Evolutionary conservation across 495 filamentous ascomycete species (phyloP).

Genomic region (Cercophora sp.): DNA sequence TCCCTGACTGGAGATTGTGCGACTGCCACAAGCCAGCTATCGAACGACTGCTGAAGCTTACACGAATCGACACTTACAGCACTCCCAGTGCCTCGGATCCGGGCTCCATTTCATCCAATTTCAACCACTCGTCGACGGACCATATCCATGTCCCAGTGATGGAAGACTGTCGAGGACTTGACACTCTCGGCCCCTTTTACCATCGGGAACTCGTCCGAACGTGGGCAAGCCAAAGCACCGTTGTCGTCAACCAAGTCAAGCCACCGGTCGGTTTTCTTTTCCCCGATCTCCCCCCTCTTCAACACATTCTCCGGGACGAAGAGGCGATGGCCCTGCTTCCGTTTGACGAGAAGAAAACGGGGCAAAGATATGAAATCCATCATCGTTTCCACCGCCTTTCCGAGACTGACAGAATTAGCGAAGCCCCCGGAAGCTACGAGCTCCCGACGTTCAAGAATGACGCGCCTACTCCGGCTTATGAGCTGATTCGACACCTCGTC

Average conservation of each 20-base stretch:
- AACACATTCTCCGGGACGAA: not conserved
- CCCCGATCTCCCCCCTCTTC: not conserved
- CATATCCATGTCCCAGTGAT: not conserved
- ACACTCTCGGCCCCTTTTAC: not conserved
- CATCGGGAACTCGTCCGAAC: not conserved
- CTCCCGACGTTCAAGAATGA: not conserved
- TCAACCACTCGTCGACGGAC: constrained; percentile 1
- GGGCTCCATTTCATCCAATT: not conserved
- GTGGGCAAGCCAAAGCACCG: not conserved
- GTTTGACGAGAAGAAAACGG: too few relatives aligned
- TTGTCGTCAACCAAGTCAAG: not conserved
- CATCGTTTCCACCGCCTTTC: too few relatives aligned
- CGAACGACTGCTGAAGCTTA: constrained; percentile 6
- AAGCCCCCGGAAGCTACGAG: not conserved
- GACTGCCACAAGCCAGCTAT: not conserved
- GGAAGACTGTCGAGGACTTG: not conserved
- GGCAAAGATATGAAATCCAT: too few relatives aligned
- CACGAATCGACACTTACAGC: constrained; percentile 15
- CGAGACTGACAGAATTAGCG: too few relatives aligned
- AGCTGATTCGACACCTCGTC: constrained; percentile 7
- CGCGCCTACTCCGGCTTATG: not conserved
- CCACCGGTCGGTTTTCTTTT: not conserved
- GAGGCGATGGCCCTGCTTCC: not conserved
- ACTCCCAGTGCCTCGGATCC: not conserved
- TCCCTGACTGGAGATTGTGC: constrained; percentile 14